Evolutionary conservation across 352 stramenopile species (phyloP), one percentile per base, ranked within the genome.

Genomic region (Globisporangium mamillatum): DNA sequence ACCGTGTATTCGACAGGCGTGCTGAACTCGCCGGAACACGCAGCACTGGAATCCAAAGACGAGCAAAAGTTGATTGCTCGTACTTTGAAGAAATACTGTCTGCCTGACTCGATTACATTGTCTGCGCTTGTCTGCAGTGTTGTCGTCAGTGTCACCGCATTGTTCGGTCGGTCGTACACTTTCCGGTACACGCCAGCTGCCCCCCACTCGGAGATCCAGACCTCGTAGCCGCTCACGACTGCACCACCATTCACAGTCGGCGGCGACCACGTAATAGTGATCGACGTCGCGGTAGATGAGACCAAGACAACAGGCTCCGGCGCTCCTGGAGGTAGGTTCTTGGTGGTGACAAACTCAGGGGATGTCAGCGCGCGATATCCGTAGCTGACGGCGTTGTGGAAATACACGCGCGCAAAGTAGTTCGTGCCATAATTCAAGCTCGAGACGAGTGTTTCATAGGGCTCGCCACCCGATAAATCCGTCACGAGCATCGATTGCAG

Each of bases 121-220:
- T 97, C 92, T 3, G 77, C 86, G 8, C 71, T 76, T 2, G 88
- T 97, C 27, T 75, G 74, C 7, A 98, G 68, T 20, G 85, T 96
- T 3, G 89, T 96, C 36, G 80, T 73, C 14, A 79, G 63, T 0
- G 87, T 89, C 63, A 69, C 44, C 2, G 87, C 78, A 50, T 97
- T 85, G 46, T 97, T 97, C 1, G 88, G 88, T 4, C 96, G 97
- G 69, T 99, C 94, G 71, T 98, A 99, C 24, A 98, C 90, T 63
- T 99, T 91, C 18, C 80, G 74, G 38, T 91, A 91, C 12, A 86
- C 78, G 25, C 89, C 84, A 1, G 29, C 29, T 1, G 55, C 55
- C 1, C 93, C 94, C 95, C 96, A 99, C 59, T 98, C 91, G n/a
- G 97, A 94, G 64, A 99, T 94, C 90, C 89, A 98, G 29, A 99